Conservation (phyloP, 441 rosid genomes). For the Bruguiera hainesii region DNA sequence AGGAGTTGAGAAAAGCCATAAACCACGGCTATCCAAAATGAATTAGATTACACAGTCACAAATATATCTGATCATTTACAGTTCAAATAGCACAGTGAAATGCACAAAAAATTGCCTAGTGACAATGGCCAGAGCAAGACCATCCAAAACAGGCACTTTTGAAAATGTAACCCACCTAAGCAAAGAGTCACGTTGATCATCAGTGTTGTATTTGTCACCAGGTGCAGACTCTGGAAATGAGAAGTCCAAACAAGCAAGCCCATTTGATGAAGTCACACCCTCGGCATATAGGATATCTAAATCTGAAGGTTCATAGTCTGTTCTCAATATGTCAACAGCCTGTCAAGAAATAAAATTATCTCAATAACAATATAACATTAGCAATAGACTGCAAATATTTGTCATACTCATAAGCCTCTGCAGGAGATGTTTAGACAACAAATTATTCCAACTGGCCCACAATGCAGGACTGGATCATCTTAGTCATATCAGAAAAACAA, state of each 20-base stretch:
- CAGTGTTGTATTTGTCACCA: constrained; percentile 53
- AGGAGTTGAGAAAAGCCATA: not conserved
- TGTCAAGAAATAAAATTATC: constrained; percentile 27
- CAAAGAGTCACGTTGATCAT: constrained; percentile 70
- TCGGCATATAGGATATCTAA: constrained; percentile 91
- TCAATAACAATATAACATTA: constrained; percentile 13
- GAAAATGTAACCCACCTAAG: constrained; percentile 50
- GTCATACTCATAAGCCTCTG: not conserved
- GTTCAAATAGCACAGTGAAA: too few species aligned
- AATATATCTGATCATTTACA: too few species aligned
- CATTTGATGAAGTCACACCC: constrained; percentile 95
- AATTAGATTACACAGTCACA: not conserved
- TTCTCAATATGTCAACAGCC: constrained; percentile 73
- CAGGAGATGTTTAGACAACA: not conserved
- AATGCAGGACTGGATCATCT: not conserved
- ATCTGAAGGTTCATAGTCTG: constrained; percentile 92
- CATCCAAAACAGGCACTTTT: not conserved
- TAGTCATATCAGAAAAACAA: too few species aligned
- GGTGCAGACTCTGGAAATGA: constrained; percentile 65
- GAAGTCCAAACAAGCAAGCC: constrained; percentile 87
- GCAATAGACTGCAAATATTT: not conserved
- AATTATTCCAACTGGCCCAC: constrained; percentile 1
- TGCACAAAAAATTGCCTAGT: too few species aligned
- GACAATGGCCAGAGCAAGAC: not conserved
- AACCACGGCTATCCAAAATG: not conserved